Percentiles rank a stretch among this genome's conserved stretches.
phyloP scores from a whole-genome alignment of 345 rosid species.

The Brassica incana region DNA sequence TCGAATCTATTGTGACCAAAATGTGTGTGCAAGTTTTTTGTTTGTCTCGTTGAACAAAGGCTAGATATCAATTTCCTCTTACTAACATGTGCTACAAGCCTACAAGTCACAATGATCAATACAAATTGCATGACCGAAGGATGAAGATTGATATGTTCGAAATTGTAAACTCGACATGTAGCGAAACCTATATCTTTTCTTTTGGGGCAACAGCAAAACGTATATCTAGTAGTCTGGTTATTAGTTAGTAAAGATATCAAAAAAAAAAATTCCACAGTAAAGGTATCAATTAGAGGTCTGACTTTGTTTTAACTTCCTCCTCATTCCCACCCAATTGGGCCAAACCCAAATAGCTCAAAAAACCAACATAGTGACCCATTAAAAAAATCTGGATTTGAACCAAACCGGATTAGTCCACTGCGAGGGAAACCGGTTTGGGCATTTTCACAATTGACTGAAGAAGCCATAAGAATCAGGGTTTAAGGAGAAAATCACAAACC shows the following conservation, averaged over 20 bases:
- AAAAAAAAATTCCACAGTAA: no score
- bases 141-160: neutral
- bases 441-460: neutral
- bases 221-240: no score
- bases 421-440: neutral
- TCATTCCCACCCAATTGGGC: neutral
- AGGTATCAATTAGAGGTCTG: neutral
- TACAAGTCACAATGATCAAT: neutral
- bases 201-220: no score
- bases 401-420: neutral
- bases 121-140: neutral
- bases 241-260: no score
- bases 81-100: neutral
- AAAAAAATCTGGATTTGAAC: neutral
- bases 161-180: neutral
- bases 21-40: no score
- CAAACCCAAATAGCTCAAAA: neutral
- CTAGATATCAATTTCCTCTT: neutral
- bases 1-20: neutral
- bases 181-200: no score
- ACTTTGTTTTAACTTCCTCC: neutral
- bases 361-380: neutral
- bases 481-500: conserved; percentile 8
- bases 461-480: conserved; percentile 19
- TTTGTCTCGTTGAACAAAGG: neutral